Percentiles rank a stretch among this genome's conserved stretches.
phyloP scores from a whole-genome alignment of 2,329 filamentous ascomycete species.

The Alternaria rosae region DNA sequence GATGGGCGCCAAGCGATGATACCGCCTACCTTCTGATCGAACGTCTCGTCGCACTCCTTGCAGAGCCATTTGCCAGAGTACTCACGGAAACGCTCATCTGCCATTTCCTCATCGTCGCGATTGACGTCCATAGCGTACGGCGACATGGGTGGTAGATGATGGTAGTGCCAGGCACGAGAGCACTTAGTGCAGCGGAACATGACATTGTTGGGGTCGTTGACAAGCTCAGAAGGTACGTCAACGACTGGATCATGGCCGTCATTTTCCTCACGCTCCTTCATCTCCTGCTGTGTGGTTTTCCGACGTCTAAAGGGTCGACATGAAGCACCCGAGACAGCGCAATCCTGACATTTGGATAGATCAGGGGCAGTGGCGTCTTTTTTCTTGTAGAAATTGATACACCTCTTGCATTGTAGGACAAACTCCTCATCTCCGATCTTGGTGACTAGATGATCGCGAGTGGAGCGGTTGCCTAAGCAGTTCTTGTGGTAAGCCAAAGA shows the following conservation, averaged over 20 bases:
- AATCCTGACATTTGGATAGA: constrained; percentile 75
- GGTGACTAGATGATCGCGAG: constrained; percentile 86
- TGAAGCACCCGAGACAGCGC: constrained; percentile 69
- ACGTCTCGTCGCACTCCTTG: constrained; percentile 72
- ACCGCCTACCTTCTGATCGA: constrained; percentile 70
- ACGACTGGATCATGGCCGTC: constrained; percentile 78
- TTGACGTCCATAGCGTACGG: constrained; percentile 54
- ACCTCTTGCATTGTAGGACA: constrained; percentile 88
- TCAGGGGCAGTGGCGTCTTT: constrained; percentile 75
- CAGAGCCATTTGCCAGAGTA: constrained; percentile 82
- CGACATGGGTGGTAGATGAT: constrained; percentile 73
- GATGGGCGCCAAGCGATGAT: constrained; percentile 88
- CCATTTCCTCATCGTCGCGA: constrained; percentile 58
- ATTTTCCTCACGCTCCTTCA: constrained; percentile 81
- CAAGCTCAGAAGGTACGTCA: constrained; percentile 64
- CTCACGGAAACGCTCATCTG: constrained; percentile 71
- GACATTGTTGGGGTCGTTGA: constrained; percentile 79
- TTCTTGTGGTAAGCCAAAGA: constrained; percentile 80
- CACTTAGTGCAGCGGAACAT: constrained; percentile 85
- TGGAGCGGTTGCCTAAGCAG: constrained; percentile 77
- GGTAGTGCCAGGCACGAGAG: constrained; percentile 80
- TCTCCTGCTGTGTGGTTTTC: constrained; percentile 80
- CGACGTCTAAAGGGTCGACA: constrained; percentile 77
- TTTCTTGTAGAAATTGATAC: constrained; percentile 71
- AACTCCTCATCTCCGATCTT: constrained; percentile 81